A percentile compares a stretch with the other conserved stretches of the same genome.
Evolutionary conservation across 179 eudicot species (phyloP).

Genomic region (Camellia oleifera): DNA sequence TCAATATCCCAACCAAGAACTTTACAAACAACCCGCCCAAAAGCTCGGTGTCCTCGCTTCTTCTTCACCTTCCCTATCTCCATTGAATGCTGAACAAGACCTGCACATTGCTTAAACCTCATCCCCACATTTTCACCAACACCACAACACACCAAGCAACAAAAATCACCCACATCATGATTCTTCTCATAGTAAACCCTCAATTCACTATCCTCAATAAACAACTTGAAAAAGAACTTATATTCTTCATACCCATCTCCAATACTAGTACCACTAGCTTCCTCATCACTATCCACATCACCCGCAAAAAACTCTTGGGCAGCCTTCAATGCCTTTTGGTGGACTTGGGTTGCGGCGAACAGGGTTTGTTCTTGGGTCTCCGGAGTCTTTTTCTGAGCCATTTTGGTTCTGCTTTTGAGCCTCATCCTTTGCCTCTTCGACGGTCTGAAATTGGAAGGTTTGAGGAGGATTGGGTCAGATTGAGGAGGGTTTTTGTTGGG

Average conservation of each 20-base stretch:
- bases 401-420: no score
- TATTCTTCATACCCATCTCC: conserved; percentile 33
- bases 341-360: conserved; percentile 27
- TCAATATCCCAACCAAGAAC: conserved; percentile 85
- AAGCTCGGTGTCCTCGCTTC: conserved; percentile 69
- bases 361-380: conserved; percentile 30
- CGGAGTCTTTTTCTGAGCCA: no score
- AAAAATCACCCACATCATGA: conserved; percentile 56
- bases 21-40: conserved; percentile 64
- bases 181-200: conserved; percentile 56
- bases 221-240: conserved; percentile 43
- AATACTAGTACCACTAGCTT: conserved; percentile 14
- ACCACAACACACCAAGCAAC: conserved; percentile 75
- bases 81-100: conserved; percentile 75
- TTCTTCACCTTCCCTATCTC: conserved; percentile 63
- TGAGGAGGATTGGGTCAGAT: background rate
- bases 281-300: conserved; percentile 19
- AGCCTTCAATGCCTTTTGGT: conserved; percentile 34
- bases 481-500: conserved; percentile 4
- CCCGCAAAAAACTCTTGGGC: conserved; percentile 25
- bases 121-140: conserved; percentile 44
- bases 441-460: conserved; percentile 21
- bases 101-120: conserved; percentile 61
- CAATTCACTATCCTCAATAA: conserved; percentile 53
- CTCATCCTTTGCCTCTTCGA: conserved; percentile 13